Evolutionary conservation across 1,284 basidiomycete genomes (phyloP).

Genomic region (Cronartium ribicola): DNA sequence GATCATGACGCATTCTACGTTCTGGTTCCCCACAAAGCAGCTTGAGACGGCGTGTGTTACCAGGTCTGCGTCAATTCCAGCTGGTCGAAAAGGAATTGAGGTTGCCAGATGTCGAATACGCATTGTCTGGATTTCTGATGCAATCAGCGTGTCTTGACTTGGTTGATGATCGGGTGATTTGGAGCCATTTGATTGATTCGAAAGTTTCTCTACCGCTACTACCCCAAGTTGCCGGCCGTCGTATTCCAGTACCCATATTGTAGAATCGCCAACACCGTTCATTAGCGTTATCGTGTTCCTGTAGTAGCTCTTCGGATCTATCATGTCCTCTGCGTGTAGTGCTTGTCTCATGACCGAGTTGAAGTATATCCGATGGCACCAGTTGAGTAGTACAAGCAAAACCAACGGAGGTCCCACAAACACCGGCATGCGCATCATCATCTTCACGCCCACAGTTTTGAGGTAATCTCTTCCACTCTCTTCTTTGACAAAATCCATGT

Average conservation of each 20-base stretch:
- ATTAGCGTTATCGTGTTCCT: background rate
- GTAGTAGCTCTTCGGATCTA: conserved; percentile 21
- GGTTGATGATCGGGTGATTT: background rate
- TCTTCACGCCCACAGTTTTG: background rate
- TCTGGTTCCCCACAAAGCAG: background rate
- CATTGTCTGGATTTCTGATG: background rate
- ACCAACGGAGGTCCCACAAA: conserved; percentile 31
- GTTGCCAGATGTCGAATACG: conserved; percentile 28
- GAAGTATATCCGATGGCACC: conserved; percentile 15
- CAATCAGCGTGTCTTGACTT: background rate
- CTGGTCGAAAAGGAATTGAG: conserved; percentile 26
- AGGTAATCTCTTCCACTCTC: background rate
- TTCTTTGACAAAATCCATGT: background rate
- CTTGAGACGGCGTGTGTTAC: background rate
- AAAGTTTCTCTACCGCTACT: conserved; percentile 11
- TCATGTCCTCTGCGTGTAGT: conserved; percentile 9
- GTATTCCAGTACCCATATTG: conserved; percentile 36
- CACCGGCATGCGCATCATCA: conserved; percentile 19
- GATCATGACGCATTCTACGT: conserved; percentile 8
- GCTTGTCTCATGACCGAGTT: conserved; percentile 3
- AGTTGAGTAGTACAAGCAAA: conserved; percentile 28
- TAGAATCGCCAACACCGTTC: background rate
- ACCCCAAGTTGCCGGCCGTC: conserved; percentile 31
- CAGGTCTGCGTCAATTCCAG: conserved; percentile 30
- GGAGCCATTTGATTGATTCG: background rate